Conservation (phyloP, 352 stramenopile genomes). For the Aphanomyces invadans region DNA sequence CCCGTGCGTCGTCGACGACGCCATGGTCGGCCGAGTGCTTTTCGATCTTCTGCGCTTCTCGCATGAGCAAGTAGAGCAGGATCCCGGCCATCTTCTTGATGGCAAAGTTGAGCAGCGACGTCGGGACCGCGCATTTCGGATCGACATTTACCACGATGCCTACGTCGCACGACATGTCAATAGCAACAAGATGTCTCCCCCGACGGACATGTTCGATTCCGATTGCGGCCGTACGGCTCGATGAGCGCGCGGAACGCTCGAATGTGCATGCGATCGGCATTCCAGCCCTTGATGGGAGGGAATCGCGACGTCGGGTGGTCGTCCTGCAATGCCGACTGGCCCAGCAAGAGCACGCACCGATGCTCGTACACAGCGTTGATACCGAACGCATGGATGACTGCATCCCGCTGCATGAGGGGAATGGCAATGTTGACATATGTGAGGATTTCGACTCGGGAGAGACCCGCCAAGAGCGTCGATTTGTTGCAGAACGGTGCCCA, state of each 20-base stretch:
- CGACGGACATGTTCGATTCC: conserved; percentile 45
- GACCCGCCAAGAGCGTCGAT: conserved; percentile 47
- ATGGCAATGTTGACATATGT: conserved; percentile 63
- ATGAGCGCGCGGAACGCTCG: conserved; percentile 66
- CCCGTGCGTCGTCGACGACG: background rate
- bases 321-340: conserved; percentile 30
- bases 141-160: conserved; percentile 70
- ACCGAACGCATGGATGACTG: conserved; percentile 55
- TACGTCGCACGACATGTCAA: background rate
- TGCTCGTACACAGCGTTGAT: conserved; percentile 79
- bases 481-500: conserved; percentile 74
- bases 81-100: conserved; percentile 80
- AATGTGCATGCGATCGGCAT: conserved; percentile 60
- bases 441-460: conserved; percentile 46
- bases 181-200: background rate
- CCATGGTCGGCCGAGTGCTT: conserved; percentile 30
- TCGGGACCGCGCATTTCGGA: conserved; percentile 64
- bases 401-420: conserved; percentile 63
- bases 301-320: conserved; percentile 29
- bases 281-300: conserved; percentile 58
- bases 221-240: conserved; percentile 58
- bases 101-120: conserved; percentile 63
- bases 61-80: conserved; percentile 62
- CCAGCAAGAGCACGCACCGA: conserved; percentile 56
- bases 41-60: conserved; percentile 58